These are phyloP conservation scores for Aspergillus ruber DNA, from an alignment of 2,329 filamentous ascomycete genomes.

Conservation along the genomic window DNA sequence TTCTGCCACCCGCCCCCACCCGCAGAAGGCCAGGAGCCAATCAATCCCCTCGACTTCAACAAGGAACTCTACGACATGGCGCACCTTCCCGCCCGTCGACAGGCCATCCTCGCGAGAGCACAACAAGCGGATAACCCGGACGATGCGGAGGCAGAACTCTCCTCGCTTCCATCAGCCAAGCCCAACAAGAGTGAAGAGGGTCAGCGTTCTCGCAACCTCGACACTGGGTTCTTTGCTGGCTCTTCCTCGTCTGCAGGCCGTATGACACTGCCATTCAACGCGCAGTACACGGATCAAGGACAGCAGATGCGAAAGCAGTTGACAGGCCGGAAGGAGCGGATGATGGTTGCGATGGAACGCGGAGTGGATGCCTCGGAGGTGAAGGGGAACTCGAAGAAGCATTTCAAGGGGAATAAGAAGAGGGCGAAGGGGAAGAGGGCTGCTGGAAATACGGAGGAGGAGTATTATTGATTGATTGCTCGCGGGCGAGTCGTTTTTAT, in stretches of 20 bases:
- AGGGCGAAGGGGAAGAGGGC: slow-evolving; percentile 28
- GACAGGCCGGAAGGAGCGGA: slow-evolving; percentile 71
- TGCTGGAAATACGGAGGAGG: slow-evolving; percentile 20
- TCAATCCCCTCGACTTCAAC: slow-evolving; percentile 76
- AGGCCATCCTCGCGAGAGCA: slow-evolving; percentile 50
- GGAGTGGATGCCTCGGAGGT: slow-evolving; percentile 78
- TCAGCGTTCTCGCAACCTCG: slow-evolving; percentile 67
- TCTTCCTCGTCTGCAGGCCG: slow-evolving; percentile 56
- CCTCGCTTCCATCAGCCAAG: slow-evolving; percentile 5
- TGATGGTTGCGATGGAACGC: slow-evolving; percentile 75
- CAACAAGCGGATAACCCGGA: slow-evolving; percentile 26
- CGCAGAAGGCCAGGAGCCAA: slow-evolving; percentile 28
- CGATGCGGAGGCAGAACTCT: slow-evolving; percentile 23
- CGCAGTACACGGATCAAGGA: slow-evolving; percentile 82
- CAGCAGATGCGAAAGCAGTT: slow-evolving; percentile 65
- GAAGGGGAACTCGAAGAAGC: slow-evolving; percentile 68
- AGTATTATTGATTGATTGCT: slow-evolving; percentile 21
- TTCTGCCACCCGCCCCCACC: slow-evolving; percentile 80
- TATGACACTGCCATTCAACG: slow-evolving; percentile 74
- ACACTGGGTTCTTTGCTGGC: slow-evolving; percentile 79
- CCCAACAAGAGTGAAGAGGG: slow-evolving; percentile 50
- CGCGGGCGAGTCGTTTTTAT: slow-evolving; percentile 14
- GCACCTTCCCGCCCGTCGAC: slow-evolving; percentile 76
- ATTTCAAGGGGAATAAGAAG: slow-evolving; percentile 46
- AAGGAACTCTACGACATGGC: slow-evolving; percentile 75